Percentiles rank a stretch among this genome's conserved stretches.
phyloP scores from a whole-genome alignment of 2,329 filamentous ascomycete species.

The Xylaria sp. region DNA sequence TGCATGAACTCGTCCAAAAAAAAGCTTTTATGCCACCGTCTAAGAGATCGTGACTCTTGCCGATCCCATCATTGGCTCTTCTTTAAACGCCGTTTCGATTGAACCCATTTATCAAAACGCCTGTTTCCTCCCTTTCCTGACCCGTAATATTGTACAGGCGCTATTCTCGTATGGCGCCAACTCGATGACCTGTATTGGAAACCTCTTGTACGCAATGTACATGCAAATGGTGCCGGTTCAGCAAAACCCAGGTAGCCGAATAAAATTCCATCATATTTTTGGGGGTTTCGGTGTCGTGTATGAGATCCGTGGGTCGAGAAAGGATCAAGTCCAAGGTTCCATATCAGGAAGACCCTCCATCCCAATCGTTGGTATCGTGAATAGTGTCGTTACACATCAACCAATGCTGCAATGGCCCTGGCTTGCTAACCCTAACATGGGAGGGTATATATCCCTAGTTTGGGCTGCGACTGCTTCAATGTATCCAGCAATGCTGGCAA shows the following conservation, averaged over 20 bases:
- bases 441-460: slow-evolving; percentile 34
- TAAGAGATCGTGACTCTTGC: slow-evolving; percentile 15
- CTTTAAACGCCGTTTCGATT: slow-evolving; percentile 30
- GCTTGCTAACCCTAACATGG: slow-evolving; percentile 34
- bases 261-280: slow-evolving; percentile 10
- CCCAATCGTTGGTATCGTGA: slow-evolving; percentile 32
- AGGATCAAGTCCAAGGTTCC: slow-evolving; percentile 29
- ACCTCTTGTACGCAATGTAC: not conserved
- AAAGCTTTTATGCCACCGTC: slow-evolving; percentile 25
- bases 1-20: slow-evolving; percentile 32
- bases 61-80: slow-evolving; percentile 18
- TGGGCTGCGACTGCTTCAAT: slow-evolving; percentile 28
- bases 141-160: slow-evolving; percentile 30
- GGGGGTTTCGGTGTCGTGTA: slow-evolving; percentile 3
- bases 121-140: slow-evolving; percentile 7
- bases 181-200: slow-evolving; percentile 1
- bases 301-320: slow-evolving; percentile 27
- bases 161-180: not conserved
- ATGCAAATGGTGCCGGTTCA: not conserved
- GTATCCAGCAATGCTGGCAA: slow-evolving; percentile 48
- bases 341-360: slow-evolving; percentile 21
- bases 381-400: slow-evolving; percentile 37
- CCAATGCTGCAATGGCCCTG: slow-evolving; percentile 36
- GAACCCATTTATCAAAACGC: slow-evolving; percentile 27
- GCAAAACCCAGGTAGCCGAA: slow-evolving; percentile 10